Conservation (phyloP, 371 early-diverging fungal genomes). For the Mortierella sp. region DNA sequence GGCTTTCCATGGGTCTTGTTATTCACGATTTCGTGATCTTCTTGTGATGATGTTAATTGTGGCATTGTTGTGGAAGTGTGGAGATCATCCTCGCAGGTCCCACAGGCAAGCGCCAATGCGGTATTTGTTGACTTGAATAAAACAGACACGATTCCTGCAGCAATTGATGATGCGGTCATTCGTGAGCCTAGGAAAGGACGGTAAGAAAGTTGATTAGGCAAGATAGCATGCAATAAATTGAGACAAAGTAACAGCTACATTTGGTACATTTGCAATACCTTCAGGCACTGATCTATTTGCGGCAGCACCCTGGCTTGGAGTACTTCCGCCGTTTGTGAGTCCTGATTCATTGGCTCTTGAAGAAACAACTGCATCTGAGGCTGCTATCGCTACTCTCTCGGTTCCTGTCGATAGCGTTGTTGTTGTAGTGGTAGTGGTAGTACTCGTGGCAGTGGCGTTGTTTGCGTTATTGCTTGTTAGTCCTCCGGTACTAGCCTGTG, state of each 20-base stretch:
- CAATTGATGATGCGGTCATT: neutral
- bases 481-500: constrained; percentile 6
- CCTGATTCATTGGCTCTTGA: no score
- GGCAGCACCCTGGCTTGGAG: neutral
- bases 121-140: constrained; percentile 14
- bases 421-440: no score
- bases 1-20: neutral
- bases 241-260: neutral
- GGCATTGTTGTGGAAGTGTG: neutral
- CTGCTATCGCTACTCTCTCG: no score
- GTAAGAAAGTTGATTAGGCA: neutral
- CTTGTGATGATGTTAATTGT: no score
- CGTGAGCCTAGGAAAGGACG: constrained; percentile 3
- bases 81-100: neutral
- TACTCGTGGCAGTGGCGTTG: neutral
- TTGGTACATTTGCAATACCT: no score
- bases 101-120: constrained; percentile 2
- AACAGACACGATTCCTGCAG: constrained; percentile 11
- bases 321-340: no score
- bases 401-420: no score
- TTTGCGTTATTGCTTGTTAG: neutral
- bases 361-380: no score
- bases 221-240: no score
- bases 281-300: neutral
- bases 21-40: no score